A percentile compares a stretch with the other conserved stretches of the same genome.
Conservation (phyloP, 2,329 filamentous ascomycete genomes). For the Lecanosticta acicola region DNA sequence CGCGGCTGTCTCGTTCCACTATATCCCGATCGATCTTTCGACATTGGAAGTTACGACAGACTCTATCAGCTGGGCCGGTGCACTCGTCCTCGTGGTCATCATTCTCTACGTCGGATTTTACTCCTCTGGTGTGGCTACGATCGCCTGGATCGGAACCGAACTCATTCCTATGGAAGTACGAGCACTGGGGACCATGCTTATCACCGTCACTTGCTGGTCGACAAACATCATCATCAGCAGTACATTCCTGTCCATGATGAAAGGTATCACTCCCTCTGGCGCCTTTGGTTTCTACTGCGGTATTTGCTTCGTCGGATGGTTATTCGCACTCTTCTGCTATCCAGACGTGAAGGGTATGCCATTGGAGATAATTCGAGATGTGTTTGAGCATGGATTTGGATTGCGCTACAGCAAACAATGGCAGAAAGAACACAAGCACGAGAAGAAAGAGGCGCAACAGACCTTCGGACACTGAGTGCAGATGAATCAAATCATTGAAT, state of each 20-base stretch:
- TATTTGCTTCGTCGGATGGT: slow-evolving; percentile 45
- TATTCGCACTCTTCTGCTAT: slow-evolving; percentile 48
- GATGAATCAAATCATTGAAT: no score
- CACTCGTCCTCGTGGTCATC: slow-evolving; percentile 41
- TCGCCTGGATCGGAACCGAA: slow-evolving; percentile 45
- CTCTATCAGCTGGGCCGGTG: slow-evolving; percentile 32
- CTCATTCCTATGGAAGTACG: slow-evolving; percentile 46
- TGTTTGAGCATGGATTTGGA: slow-evolving; percentile 48
- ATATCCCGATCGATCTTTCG: slow-evolving; percentile 42
- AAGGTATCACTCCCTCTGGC: slow-evolving; percentile 46
- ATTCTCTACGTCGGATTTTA: slow-evolving; percentile 43
- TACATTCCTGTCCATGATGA: slow-evolving; percentile 48
- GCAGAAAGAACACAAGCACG: slow-evolving; percentile 35
- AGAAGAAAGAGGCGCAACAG: slow-evolving; percentile 17
- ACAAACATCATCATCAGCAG: slow-evolving; percentile 48
- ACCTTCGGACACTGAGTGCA: slow-evolving; percentile 23
- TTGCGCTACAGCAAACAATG: slow-evolving; percentile 34
- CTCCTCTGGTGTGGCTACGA: slow-evolving; percentile 43
- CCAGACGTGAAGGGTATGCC: slow-evolving; percentile 53
- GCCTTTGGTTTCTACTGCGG: slow-evolving; percentile 50
- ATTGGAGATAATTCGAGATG: slow-evolving; percentile 49
- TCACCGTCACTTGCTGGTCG: slow-evolving; percentile 43
- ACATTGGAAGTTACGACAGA: slow-evolving; percentile 36
- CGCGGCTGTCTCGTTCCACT: slow-evolving; percentile 43
- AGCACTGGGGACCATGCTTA: slow-evolving; percentile 46